Evolutionary conservation across 208 protist genomes (phyloP), one percentile per base, ranked within the genome.

Genomic region (Phytomonas sp.): DNA sequence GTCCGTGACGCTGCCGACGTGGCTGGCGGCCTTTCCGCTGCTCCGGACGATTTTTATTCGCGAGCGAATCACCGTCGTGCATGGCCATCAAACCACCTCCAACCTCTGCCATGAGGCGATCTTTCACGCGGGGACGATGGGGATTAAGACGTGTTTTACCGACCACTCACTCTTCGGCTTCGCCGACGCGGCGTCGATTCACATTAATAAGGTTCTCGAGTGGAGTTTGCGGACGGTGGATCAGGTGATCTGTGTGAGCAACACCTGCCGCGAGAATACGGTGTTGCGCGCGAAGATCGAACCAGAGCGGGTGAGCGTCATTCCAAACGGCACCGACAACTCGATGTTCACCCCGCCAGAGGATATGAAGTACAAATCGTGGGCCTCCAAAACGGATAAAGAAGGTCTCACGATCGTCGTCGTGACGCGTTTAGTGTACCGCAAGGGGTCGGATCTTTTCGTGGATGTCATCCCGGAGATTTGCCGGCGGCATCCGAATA

Each of bases 121-220:
- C 66, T 88, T 98, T 64, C 93, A 98, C 74, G 97, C 94, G 32
- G 84, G 86, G 40, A 97, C 92, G 1, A 98, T 99, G 94, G 97
- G 97, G 23, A 87, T 98, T 69, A 95, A 88, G 65, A 92, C 91
- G 9, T 94, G 94, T 72, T 99, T 99, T 82, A 99, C 98, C 5
- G 98, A 99, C 75, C 98, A 99, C 86, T 99, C 97, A 4, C 84
- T 99, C n/a, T 98, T 99, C 79, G 98, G 98, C 20, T 99, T 99
- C 81, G 94, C 88, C 17, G 98, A 99, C 76, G 84, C 88, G 51
- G 78, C 83, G 59, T 97, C 87, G 31, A 97, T 99, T 68, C 87
- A 98, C 72, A 98, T 98, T 73, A 99, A 99, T 83, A 99, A 99
- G 68, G 79, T 99, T 17, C 85, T 98, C 13, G 94, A 98, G 71